A percentile compares a stretch with the other conserved stretches of the same genome.
phyloP scores from a whole-genome alignment of 2,329 filamentous ascomycete genomes.

The Sclerotinia trifoliorum region DNA sequence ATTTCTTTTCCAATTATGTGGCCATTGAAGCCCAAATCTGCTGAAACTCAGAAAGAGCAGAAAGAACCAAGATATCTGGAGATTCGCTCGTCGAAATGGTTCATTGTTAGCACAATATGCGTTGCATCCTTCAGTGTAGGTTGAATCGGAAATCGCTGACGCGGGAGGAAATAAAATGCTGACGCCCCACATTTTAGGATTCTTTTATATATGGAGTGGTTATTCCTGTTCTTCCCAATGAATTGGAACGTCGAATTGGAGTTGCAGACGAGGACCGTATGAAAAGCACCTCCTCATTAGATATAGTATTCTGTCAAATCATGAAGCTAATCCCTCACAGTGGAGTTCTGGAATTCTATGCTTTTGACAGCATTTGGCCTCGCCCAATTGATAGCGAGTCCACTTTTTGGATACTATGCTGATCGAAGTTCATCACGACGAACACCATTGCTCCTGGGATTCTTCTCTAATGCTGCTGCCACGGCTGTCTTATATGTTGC shows the following conservation, averaged over 20 bases:
- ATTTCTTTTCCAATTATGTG: background rate
- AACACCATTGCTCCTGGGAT: slow-evolving; percentile 59
- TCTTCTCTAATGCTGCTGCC: slow-evolving; percentile 40
- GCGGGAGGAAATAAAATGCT: background rate
- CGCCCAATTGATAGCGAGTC: slow-evolving; percentile 57
- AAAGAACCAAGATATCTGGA: slow-evolving; percentile 20
- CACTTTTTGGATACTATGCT: slow-evolving; percentile 40
- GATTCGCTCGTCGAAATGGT: slow-evolving; percentile 27
- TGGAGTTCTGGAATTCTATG: slow-evolving; percentile 69
- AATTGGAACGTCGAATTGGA: slow-evolving; percentile 55
- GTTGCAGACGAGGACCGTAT: slow-evolving; percentile 43
- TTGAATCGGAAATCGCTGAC: no score
- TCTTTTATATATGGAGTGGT: slow-evolving; percentile 58
- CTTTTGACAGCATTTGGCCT: slow-evolving; percentile 68
- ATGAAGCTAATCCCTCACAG: slow-evolving; percentile 39
- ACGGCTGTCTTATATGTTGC: slow-evolving; percentile 64
- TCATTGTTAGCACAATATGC: slow-evolving; percentile 24
- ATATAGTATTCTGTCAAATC: background rate
- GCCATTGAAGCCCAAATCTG: background rate
- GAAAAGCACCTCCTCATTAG: background rate
- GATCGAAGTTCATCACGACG: slow-evolving; percentile 62
- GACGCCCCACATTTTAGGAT: slow-evolving; percentile 41
- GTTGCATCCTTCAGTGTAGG: slow-evolving; percentile 24
- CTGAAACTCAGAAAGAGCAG: background rate
- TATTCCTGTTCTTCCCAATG: slow-evolving; percentile 68